These are phyloP conservation scores for Euphorbia celastroides DNA, from an alignment of 441 rosid genomes.

Conservation along the genomic window DNA sequence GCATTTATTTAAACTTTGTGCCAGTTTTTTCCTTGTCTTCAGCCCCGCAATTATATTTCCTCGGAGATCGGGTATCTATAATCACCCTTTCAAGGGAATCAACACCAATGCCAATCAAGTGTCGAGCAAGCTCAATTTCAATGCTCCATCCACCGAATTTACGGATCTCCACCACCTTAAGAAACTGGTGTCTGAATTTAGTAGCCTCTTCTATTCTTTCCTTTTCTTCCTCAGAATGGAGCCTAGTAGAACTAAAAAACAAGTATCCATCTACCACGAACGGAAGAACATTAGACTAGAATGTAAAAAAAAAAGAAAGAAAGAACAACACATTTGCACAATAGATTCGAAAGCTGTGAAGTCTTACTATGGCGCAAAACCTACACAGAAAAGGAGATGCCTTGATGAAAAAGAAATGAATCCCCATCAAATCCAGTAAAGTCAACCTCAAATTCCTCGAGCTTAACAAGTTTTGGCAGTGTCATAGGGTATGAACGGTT, in stretches of 20 bases:
- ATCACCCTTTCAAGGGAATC: too few species aligned
- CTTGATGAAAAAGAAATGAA: neutral
- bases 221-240: neutral
- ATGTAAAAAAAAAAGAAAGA: too few species aligned
- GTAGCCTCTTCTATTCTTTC: neutral
- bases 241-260: neutral
- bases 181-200: too few species aligned
- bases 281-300: too few species aligned
- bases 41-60: too few species aligned
- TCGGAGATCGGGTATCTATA: too few species aligned
- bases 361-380: neutral
- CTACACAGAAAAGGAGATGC: neutral
- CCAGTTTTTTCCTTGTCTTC: too few species aligned
- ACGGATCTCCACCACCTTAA: neutral
- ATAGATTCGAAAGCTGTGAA: too few species aligned
- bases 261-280: neutral
- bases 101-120: neutral
- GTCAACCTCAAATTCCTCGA: neutral
- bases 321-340: too few species aligned
- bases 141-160: neutral
- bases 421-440: neutral
- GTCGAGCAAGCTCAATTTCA: neutral
- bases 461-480: neutral
- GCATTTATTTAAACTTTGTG: too few species aligned
- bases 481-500: neutral